Evolutionary conservation across 2,329 filamentous ascomycete genomes (phyloP).

Genomic region (Sphaceloma murrayae): DNA sequence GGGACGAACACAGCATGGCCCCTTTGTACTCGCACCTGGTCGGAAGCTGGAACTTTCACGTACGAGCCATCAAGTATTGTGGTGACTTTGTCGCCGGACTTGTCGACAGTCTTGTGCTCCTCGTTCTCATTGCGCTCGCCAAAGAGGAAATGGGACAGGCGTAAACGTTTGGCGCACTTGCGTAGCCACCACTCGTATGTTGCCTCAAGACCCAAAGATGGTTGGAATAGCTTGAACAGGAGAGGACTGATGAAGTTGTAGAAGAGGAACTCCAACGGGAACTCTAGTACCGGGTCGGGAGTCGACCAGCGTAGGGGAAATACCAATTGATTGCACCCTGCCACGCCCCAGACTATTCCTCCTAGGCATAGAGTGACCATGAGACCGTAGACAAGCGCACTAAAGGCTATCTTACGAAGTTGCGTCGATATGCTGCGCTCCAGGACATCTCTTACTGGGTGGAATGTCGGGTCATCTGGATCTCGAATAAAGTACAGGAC

Average conservation of each 20-base stretch:
- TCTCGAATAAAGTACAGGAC: constrained; percentile 97
- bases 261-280: constrained; percentile 85
- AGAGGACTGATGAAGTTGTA: constrained; percentile 95
- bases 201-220: constrained; percentile 69
- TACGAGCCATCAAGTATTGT: constrained; percentile 57
- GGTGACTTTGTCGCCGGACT: background rate
- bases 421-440: constrained; percentile 89
- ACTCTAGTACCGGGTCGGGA: constrained; percentile 84
- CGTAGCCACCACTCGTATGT: constrained; percentile 98
- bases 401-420: constrained; percentile 91
- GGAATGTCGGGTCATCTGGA: constrained; percentile 95
- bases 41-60: constrained; percentile 85
- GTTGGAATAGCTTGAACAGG: constrained; percentile 72
- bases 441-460: constrained; percentile 91
- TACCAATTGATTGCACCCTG: constrained; percentile 56
- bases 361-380: constrained; percentile 88
- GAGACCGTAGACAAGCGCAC: constrained; percentile 87
- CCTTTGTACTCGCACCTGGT: constrained; percentile 89
- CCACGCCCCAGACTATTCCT: constrained; percentile 89
- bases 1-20: constrained; percentile 70
- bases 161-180: constrained; percentile 66
- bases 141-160: constrained; percentile 88
- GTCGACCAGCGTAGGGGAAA: constrained; percentile 90
- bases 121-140: constrained; percentile 73
- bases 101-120: constrained; percentile 42